Conservation (phyloP, 495 filamentous ascomycete species). For the Jackrogersella multiformis region DNA sequence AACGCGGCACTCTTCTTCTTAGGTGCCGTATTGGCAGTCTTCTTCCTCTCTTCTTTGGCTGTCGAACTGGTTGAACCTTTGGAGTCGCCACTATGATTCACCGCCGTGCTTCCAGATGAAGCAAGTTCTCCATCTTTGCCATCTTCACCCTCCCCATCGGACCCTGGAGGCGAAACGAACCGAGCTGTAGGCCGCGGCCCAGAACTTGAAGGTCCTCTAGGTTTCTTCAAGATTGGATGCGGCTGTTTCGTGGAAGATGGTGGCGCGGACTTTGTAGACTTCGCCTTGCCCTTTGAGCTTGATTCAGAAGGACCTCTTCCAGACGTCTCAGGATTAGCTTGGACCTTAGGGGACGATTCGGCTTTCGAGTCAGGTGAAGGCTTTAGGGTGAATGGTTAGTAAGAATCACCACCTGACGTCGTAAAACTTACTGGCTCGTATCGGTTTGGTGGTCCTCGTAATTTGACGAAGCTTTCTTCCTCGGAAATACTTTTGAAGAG, state of each 20-base stretch:
- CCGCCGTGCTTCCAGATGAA: conserved; percentile 40
- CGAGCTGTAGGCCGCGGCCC: conserved; percentile 61
- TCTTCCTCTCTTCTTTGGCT: conserved; percentile 43
- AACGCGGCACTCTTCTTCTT: conserved; percentile 48
- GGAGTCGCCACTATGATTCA: conserved; percentile 37
- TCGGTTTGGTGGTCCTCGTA: conserved; percentile 54
- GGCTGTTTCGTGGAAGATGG: conserved; percentile 41
- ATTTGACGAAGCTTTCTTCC: conserved; percentile 59
- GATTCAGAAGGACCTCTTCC: conserved; percentile 24
- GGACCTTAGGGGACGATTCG: conserved; percentile 19
- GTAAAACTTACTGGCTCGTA: conserved; percentile 54
- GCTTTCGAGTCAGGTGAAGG: conserved; percentile 39
- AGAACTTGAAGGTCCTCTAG: conserved; percentile 59
- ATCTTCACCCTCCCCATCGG: conserved; percentile 49
- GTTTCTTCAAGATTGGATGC: conserved; percentile 64
- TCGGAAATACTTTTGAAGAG: conserved; percentile 60
- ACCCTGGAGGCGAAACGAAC: conserved; percentile 59
- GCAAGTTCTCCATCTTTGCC: conserved; percentile 32
- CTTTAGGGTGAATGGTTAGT: conserved; percentile 28
- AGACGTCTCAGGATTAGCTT: conserved; percentile 23
- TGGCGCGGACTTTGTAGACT: conserved; percentile 26
- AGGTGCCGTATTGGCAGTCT: conserved; percentile 26
- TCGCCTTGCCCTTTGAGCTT: conserved; percentile 24
- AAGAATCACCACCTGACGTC: conserved; percentile 4
- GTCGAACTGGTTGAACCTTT: conserved; percentile 36